A percentile compares a stretch with the other conserved stretches of the same genome.
Conservation (phyloP, 1,284 basidiomycete genomes). For the Puccinia novopanici region DNA sequence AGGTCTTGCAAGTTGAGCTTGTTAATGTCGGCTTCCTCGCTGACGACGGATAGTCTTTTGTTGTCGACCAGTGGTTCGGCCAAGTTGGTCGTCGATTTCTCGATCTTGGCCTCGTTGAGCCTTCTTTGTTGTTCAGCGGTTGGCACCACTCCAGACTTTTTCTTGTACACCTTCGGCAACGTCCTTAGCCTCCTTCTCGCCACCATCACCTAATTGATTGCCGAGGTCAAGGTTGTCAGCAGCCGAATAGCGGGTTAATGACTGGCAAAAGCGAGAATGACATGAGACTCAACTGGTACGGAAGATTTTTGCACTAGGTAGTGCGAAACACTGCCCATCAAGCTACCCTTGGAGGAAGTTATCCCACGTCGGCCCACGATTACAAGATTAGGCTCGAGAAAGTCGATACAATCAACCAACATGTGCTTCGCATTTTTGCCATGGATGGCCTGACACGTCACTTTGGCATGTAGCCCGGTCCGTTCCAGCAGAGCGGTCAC, state of each 20-base stretch:
- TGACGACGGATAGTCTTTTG: conserved; percentile 4
- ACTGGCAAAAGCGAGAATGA: not conserved
- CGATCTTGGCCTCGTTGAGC: conserved; percentile 16
- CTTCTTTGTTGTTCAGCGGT: not conserved
- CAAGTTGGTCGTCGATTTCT: not conserved
- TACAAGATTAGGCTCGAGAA: conserved; percentile 39
- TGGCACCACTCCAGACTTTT: conserved; percentile 24
- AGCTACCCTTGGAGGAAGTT: conserved; percentile 29
- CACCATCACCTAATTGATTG: conserved; percentile 41
- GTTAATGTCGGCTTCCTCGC: conserved; percentile 10
- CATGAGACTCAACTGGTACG: conserved; percentile 44
- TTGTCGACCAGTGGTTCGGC: not conserved
- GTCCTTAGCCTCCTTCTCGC: conserved; percentile 23
- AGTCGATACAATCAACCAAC: conserved; percentile 48
- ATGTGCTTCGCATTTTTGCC: conserved; percentile 36
- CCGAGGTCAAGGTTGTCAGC: not conserved
- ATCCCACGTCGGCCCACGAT: conserved; percentile 40
- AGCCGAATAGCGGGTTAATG: too few relatives aligned
- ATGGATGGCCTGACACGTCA: conserved; percentile 47
- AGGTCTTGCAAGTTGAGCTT: not conserved
- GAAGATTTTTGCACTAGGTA: conserved; percentile 48
- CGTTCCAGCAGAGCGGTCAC: conserved; percentile 43
- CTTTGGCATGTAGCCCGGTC: conserved; percentile 35
- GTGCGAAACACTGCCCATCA: conserved; percentile 48
- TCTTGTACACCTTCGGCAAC: conserved; percentile 46